Percentiles rank a stretch among this genome's conserved stretches.
These are phyloP conservation scores for Solanum paucissectum DNA, from an alignment of 257 asterid genomes.

Conservation along the genomic window DNA sequence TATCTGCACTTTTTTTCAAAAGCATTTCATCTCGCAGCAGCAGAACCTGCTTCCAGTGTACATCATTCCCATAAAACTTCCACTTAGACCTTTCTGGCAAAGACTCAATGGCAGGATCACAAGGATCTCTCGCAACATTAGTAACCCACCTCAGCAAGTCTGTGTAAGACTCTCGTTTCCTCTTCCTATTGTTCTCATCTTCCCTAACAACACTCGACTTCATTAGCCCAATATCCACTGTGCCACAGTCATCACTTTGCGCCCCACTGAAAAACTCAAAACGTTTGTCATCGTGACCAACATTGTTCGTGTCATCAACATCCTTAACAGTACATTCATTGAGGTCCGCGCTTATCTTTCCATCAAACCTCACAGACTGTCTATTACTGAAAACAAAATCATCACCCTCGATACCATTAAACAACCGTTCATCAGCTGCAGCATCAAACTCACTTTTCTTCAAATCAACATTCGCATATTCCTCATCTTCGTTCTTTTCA, in stretches of 20 bases:
- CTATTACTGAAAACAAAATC: neutral
- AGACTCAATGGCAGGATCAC: conserved; percentile 26
- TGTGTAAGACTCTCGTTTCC: conserved; percentile 34
- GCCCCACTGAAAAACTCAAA: neutral
- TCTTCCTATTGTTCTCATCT: conserved; percentile 30
- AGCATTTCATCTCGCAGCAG: conserved; percentile 48
- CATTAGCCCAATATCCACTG: neutral
- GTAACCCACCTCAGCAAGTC: conserved; percentile 51
- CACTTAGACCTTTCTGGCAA: conserved; percentile 62
- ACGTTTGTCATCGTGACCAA: neutral
- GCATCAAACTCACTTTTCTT: neutral
- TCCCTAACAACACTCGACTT: neutral
- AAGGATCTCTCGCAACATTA: conserved; percentile 54
- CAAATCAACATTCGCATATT: neutral
- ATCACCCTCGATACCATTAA: neutral
- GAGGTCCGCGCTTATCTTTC: neutral
- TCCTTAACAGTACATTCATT: neutral
- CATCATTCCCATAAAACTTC: conserved; percentile 51
- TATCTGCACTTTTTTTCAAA: conserved; percentile 26
- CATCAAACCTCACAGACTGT: neutral
- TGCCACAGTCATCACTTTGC: conserved; percentile 1
- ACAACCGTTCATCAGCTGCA: neutral
- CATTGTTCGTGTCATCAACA: neutral
- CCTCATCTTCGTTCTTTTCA: conserved; percentile 21
- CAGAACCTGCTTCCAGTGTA: conserved; percentile 60